Base-by-base conservation (phyloP, 129 eudicot species). In the Rutidosis leptorrhynchoides region DNA sequence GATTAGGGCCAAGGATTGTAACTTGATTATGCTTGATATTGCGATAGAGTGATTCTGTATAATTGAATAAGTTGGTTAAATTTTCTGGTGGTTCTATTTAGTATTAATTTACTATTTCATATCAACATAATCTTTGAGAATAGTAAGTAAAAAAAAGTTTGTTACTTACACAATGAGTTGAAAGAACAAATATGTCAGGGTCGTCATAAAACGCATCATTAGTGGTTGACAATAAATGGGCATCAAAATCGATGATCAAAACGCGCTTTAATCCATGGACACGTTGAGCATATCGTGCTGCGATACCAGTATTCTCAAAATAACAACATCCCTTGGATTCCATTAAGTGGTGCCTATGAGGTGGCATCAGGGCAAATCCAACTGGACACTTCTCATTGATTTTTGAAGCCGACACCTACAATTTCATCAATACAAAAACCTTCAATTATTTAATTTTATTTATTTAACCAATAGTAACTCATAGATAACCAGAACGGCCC, bases 271-370 rank as follows among this genome's bases (percentile, higher is more conserved):
- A 71, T 52, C 97, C 96, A 78, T n/a, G n/a, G n/a, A n/a, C n/a
- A n/a, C n/a, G n/a, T n/a, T n/a, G n/a, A n/a, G n/a, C n/a, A n/a
- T n/a, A 85, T 48, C 97, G 96, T 68, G 97, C 97, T 11, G 97
- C 97, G 70, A 91, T 77, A 11, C 96, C 97, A 5, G 87, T 77
- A 62, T 91, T 91, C 59, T 96, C 97, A 42, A 91, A 91, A 9
- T 87, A 88, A 72, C 97, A 91, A 66, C 87, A 91, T 28, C 97
- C 97, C 97, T 87, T 87, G 49, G 97, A 94, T 19, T 94, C 97
- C 72, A 81, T 74, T 20, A 96, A 96, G 73, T 91, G 97, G 54
- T 91, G 97, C 70, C 96, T 94, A 6, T 96, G 97, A 12, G 97
- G 97, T 17, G 94, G 76, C 65, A 91, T 83, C 69, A 91, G 69